Evolutionary conservation across 495 filamentous ascomycete genomes (phyloP).

Genomic region (Talaromyces ruber): DNA sequence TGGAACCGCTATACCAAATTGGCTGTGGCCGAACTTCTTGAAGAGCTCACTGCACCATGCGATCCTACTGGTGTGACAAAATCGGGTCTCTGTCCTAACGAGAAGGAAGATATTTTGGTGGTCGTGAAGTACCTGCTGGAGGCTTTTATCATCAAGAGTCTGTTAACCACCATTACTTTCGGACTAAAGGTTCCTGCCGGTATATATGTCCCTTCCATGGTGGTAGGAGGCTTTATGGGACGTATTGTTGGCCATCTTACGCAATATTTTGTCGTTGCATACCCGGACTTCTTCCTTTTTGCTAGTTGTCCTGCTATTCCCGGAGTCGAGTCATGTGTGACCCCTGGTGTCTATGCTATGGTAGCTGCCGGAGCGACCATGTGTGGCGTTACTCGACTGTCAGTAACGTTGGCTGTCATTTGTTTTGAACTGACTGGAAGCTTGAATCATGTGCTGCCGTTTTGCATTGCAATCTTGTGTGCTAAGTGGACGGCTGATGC

Average conservation of each 20-base stretch:
- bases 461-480: slow-evolving; percentile 84
- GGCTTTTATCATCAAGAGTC: slow-evolving; percentile 83
- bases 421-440: slow-evolving; percentile 93
- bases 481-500: slow-evolving; percentile 98
- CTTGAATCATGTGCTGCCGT: slow-evolving; percentile 89
- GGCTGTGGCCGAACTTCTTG: slow-evolving; percentile 81
- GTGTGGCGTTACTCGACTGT: slow-evolving; percentile 93
- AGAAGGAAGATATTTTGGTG: slow-evolving; percentile 61
- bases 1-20: slow-evolving; percentile 91
- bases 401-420: slow-evolving; percentile 91
- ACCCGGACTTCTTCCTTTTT: slow-evolving; percentile 65
- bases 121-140: slow-evolving; percentile 60
- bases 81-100: slow-evolving; percentile 65
- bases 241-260: slow-evolving; percentile 80
- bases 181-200: slow-evolving; percentile 93
- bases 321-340: slow-evolving; percentile 76
- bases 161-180: slow-evolving; percentile 83
- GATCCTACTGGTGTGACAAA: slow-evolving; percentile 47
- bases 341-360: slow-evolving; percentile 90
- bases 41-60: slow-evolving; percentile 85
- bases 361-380: slow-evolving; percentile 94
- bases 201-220: slow-evolving; percentile 98
- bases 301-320: slow-evolving; percentile 58
- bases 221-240: slow-evolving; percentile 89
- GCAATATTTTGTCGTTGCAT: slow-evolving; percentile 70